Percentiles rank a stretch among this genome's conserved stretches.
Evolutionary conservation across 306 rosid genomes (phyloP).

Genomic region (Medicago truncatula): MtrunA17r5.0-ANR NC_053049.1:44375001-44375500

Average conservation of each 20-base stretch:
- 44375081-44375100: constrained; percentile 35
- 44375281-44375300: neutral
- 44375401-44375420: constrained; percentile 10
- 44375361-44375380: constrained; percentile 29
- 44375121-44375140: constrained; percentile 92
- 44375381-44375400: constrained; percentile 13
- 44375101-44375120: constrained; percentile 65
- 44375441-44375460: constrained; percentile 18
- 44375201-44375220: constrained; percentile 58
- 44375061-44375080: constrained; percentile 6
- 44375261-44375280: neutral
- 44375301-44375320: neutral
- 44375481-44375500: constrained; percentile 95
- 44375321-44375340: no score
- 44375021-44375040: constrained; percentile 80
- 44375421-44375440: constrained; percentile 15
- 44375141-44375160: constrained; percentile 86
- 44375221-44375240: neutral
- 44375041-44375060: neutral
- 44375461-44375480: constrained; percentile 43
- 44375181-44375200: constrained; percentile 95
- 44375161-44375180: constrained; percentile 91
- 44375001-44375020: constrained; percentile 90
- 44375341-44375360: neutral
- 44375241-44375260: neutral